These are phyloP conservation scores for Fistulinella prunicolor DNA, from an alignment of 768 basidiomycete species.

Conservation along the genomic window DNA sequence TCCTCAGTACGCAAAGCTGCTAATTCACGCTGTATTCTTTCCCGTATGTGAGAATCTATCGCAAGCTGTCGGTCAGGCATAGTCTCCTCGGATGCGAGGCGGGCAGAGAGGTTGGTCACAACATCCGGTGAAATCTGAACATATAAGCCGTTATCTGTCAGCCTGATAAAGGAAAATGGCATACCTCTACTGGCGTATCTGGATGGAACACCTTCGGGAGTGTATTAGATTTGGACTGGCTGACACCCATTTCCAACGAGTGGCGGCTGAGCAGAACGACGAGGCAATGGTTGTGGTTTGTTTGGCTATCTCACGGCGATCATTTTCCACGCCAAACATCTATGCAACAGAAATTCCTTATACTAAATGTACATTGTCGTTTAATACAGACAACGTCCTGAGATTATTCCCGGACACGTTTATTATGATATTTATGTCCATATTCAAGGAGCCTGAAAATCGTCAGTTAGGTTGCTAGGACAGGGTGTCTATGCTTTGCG, in stretches of 20 bases:
- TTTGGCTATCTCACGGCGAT: conserved; percentile 9
- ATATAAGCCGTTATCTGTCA: conserved; percentile 4
- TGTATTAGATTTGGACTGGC: conserved; percentile 59
- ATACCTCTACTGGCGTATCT: conserved; percentile 54
- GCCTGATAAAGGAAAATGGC: conserved; percentile 5
- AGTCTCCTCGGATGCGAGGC: conserved; percentile 54
- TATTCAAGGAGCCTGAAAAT: conserved; percentile 44
- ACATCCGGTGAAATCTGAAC: conserved; percentile 79
- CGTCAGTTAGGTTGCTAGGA: background rate
- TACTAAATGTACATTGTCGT: no score
- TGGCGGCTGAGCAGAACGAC: background rate
- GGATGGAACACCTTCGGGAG: conserved; percentile 56
- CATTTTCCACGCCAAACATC: no score
- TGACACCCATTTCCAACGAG: conserved; percentile 53
- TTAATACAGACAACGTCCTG: background rate
- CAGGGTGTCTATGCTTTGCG: conserved; percentile 4
- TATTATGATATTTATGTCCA: conserved; percentile 46
- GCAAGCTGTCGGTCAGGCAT: conserved; percentile 68
- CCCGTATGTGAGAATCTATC: conserved; percentile 70
- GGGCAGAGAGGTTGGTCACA: conserved; percentile 73
- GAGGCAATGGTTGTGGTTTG: conserved; percentile 1
- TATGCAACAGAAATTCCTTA: no score
- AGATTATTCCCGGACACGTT: conserved; percentile 12
- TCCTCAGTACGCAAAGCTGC: conserved; percentile 65
- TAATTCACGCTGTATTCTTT: conserved; percentile 69